Percentiles rank a stretch among this genome's conserved stretches.
Conservation (phyloP, 768 basidiomycete genomes). For the Mycena kentingensis region DNA sequence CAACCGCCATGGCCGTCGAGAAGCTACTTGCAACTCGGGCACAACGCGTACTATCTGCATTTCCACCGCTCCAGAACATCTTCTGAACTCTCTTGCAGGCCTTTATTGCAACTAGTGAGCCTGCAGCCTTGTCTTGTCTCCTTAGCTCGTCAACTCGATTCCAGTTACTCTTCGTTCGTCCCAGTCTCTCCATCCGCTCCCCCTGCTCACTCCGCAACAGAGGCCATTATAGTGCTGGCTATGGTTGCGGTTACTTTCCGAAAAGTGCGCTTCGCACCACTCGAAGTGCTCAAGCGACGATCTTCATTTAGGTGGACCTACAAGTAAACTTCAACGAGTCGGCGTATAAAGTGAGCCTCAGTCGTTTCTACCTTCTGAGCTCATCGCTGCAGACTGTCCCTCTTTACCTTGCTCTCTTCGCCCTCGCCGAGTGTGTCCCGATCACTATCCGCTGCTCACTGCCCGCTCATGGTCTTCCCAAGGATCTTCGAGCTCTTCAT, state of each 20-base stretch:
- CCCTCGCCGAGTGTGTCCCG: slow-evolving; percentile 69
- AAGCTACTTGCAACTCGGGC: slow-evolving; percentile 71
- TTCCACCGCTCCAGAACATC: background rate
- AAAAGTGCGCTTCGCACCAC: slow-evolving; percentile 42
- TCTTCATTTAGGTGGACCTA: slow-evolving; percentile 48
- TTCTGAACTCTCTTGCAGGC: slow-evolving; percentile 27
- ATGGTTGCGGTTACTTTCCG: slow-evolving; percentile 76
- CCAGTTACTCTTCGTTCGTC: slow-evolving; percentile 63
- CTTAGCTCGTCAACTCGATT: slow-evolving; percentile 14
- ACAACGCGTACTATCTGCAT: slow-evolving; percentile 41
- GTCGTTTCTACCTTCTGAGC: slow-evolving; percentile 6
- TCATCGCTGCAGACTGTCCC: slow-evolving; percentile 61
- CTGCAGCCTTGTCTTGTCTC: slow-evolving; percentile 8
- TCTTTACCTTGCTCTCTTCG: slow-evolving; percentile 84
- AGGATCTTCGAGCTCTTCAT: slow-evolving; percentile 81
- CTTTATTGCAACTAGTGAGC: slow-evolving; percentile 72
- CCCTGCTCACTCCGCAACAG: slow-evolving; percentile 37
- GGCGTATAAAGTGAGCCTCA: slow-evolving; percentile 53
- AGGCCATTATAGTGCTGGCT: slow-evolving; percentile 72
- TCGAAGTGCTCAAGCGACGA: slow-evolving; percentile 4
- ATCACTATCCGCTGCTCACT: background rate
- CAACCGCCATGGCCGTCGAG: slow-evolving; percentile 62
- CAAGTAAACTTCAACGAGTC: slow-evolving; percentile 43
- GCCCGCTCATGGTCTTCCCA: slow-evolving; percentile 9
- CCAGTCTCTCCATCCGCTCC: background rate